phyloP scores from a whole-genome alignment of 2,329 filamentous ascomycete genomes.

The Rutstroemia sp. region DNA sequence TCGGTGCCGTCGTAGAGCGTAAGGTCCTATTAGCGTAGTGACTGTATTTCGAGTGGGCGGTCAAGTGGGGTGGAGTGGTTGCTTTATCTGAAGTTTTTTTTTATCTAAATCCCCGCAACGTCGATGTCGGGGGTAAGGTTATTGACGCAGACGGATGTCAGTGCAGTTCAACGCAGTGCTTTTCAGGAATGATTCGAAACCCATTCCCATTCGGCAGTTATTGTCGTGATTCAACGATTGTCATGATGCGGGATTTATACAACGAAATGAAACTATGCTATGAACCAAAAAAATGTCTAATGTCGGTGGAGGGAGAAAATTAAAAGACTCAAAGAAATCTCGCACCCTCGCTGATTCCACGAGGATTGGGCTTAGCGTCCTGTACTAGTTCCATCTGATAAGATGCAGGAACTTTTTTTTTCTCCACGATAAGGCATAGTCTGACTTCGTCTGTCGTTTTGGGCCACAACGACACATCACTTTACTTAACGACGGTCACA shows the following conservation, averaged over 20 bases:
- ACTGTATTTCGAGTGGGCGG: not conserved
- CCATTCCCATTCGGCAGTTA: not conserved
- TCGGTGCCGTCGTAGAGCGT: not conserved
- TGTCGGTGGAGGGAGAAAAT: not conserved
- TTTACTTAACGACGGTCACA: not conserved
- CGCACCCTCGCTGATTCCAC: not conserved
- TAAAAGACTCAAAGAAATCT: not conserved
- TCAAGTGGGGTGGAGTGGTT: not conserved
- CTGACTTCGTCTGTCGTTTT: not conserved
- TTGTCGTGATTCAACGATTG: too few species aligned
- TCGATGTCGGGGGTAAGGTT: not conserved
- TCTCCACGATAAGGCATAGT: not conserved
- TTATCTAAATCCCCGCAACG: not conserved
- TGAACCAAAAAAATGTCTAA: too few species aligned
- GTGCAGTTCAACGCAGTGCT: not conserved
- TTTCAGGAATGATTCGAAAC: not conserved
- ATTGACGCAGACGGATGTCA: not conserved
- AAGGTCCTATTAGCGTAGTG: not conserved
- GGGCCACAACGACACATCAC: not conserved
- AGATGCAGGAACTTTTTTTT: not conserved
- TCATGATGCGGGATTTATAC: too few species aligned
- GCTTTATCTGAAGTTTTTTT: slow-evolving; percentile 2
- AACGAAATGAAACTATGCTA: too few species aligned
- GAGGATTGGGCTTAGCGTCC: not conserved
- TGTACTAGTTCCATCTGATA: not conserved